A percentile compares a stretch with the other conserved stretches of the same genome.
These are phyloP conservation scores for Sporothrix brunneoviolacea DNA, from an alignment of 2,329 filamentous ascomycete genomes.

Conservation along the genomic window DNA sequence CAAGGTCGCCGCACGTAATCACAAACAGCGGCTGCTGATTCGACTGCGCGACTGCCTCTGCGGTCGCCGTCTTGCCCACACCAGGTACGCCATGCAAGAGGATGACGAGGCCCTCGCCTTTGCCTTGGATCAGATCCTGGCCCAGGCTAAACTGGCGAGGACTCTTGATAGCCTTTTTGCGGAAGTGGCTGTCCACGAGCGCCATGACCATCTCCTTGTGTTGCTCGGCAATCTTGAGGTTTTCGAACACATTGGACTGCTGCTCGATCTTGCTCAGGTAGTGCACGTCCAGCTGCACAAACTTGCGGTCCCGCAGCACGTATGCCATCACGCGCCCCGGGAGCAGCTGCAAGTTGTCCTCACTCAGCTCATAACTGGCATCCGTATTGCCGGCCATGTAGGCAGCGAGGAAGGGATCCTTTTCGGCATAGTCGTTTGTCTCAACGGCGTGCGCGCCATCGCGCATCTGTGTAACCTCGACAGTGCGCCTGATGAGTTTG, in stretches of 20 bases:
- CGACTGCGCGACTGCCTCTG: conserved; percentile 30
- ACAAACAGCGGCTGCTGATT: conserved; percentile 39
- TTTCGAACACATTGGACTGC: conserved; percentile 15
- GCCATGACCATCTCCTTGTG: conserved; percentile 22
- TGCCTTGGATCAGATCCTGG: conserved; percentile 39
- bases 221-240: conserved; percentile 19
- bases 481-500: conserved; percentile 3
- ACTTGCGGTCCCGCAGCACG: conserved; percentile 22
- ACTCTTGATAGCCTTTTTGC: conserved; percentile 11
- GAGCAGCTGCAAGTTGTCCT: conserved; percentile 16
- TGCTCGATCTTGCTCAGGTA: conserved; percentile 8
- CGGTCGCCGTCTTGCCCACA: conserved; percentile 43
- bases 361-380: conserved; percentile 7
- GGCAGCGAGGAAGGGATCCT: conserved; percentile 1
- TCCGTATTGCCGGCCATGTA: conserved; percentile 7
- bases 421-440: conserved; percentile 7
- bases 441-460: conserved; percentile 11
- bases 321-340: conserved; percentile 21
- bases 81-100: conserved; percentile 42
- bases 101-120: conserved; percentile 38
- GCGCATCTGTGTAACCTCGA: conserved; percentile 8
- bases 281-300: conserved; percentile 17
- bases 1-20: conserved; percentile 44
- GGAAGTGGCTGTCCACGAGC: conserved; percentile 18
- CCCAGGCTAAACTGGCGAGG: conserved; percentile 5